Evolutionary conservation across 176 grass and related monocot species (phyloP), one percentile per base, ranked within the genome.

Genomic region (Cenchrus purpureus): DNA sequence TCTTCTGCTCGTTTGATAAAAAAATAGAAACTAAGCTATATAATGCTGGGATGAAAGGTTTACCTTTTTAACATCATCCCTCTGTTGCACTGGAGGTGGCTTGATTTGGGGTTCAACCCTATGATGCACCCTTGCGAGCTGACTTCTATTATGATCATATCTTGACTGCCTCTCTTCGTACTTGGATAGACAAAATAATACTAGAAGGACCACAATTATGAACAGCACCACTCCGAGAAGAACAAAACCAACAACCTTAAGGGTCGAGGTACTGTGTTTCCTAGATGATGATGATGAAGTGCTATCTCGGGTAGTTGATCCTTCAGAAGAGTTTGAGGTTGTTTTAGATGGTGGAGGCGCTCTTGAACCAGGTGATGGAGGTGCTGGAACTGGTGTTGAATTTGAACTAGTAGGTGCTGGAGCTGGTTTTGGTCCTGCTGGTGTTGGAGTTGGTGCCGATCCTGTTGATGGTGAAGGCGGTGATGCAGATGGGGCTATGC

Each of bases 171-270:
- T 86, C 79, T 94, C 97, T 88, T 94, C 62, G 29, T 96, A 93
- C 83, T 99, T 99, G 45, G 97, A 90, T 77, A 97, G 28, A 67
- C 90, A 97, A 90, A 88, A 94, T 54, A 99, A 80, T 48, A 86
- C 73, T n/a, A 86, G 71, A 61, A 99, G 75, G 40, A 89, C 88
- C 64, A 90, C 84, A 62, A 86, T 65, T 66, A 99, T 88, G 82
- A 94, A 81, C 31, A 91, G 43, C 73, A 91, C 90, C 51, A 99
- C 73, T 60, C 74, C 91, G 12, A 82, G 84, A 90, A 99, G 45
- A 77, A 91, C 97, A 92, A 85, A 94, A 84, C 90, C 97, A 79
- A 94, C 82, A 57, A 99, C 85, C 78, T 92, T 99, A 55, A 97
- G 79, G 43, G 86, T 88, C 57, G 92, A 91, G 4, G 76, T 74